Evolutionary conservation across 495 filamentous ascomycete species (phyloP).

Genomic region (Tuber melanosporum): DNA sequence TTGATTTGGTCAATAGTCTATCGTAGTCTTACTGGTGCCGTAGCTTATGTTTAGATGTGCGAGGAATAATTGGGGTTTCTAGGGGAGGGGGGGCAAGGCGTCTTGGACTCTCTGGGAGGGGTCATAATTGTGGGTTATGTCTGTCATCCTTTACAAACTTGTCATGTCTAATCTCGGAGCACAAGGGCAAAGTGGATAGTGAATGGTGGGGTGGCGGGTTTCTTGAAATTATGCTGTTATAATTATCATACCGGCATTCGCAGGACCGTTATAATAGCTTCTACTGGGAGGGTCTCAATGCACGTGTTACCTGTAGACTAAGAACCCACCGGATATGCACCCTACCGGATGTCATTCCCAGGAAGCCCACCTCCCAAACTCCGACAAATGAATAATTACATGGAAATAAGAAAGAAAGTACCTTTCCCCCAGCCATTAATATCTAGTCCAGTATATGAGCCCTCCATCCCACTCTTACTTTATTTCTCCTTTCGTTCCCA

Average conservation of each 20-base stretch:
- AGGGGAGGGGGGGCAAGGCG: neutral
- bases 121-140: neutral
- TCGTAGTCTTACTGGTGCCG: too few species aligned
- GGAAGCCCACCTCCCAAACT: constrained; percentile 1
- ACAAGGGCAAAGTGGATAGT: neutral
- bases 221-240: neutral
- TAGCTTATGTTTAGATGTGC: neutral
- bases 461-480: neutral
- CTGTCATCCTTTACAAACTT: neutral
- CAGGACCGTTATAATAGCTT: neutral
- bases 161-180: neutral
- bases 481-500: neutral
- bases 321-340: neutral
- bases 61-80: neutral
- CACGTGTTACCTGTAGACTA: neutral
- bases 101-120: neutral
- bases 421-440: neutral
- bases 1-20: neutral
- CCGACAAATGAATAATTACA: neutral
- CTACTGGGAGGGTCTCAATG: neutral
- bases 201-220: neutral
- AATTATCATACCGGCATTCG: neutral
- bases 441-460: neutral
- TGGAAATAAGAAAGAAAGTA: neutral
- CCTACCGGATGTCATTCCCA: neutral